Evolutionary conservation across 2,329 filamentous ascomycete genomes (phyloP), one percentile per base, ranked within the genome.

Genomic region (Trichoderma breve): DNA sequence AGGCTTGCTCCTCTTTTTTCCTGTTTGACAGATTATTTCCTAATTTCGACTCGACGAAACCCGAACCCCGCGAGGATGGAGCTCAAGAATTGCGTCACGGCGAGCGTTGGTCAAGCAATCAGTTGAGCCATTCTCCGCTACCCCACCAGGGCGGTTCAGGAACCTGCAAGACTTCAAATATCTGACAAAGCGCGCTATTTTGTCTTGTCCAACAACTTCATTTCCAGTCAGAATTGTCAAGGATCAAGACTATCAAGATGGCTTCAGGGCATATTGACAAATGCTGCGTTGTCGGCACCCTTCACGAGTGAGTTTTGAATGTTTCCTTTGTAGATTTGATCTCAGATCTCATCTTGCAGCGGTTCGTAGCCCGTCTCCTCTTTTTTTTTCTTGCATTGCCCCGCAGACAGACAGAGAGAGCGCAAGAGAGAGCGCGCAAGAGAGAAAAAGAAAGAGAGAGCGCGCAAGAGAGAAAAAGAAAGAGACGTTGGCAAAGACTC

Each of bases 261-360:
- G 85, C 87, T 43, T 89, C 87, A 3, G 83, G 87, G 75, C 82
- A 84, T 70, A 86, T 87, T 14, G 84, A 77, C 70, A 76, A 81
- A 69, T 89, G 87, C 84, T 89, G 87, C 81, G 82, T 82, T 36
- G 76, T 84, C 69, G 87, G 86, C 72, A 80, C 86, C 73, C 85
- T 83, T 78, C 86, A 88, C 75, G 84, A 87, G 86, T 88, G 80
- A 77, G 87, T 82, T 24, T 26, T 28, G 3, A 5, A 28, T 18
- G 26, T n/a, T 34, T 14, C 11, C n/a, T 21, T 21, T 15, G 5
- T 67, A 15, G 6, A 9, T 14, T 18, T 15, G 15, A 28, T 55
- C 30, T 53, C 28, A 39, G 47, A 64, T 64, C 47, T 36, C 63
- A 66, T 66, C 43, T 34, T 34, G 47, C 21, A 66, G 47, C 34